Percentiles rank a stretch among this genome's conserved stretches.
These are phyloP conservation scores for Verticillium albo-atrum DNA, from an alignment of 2,329 filamentous ascomycete species.

Conservation along the genomic window DNA sequence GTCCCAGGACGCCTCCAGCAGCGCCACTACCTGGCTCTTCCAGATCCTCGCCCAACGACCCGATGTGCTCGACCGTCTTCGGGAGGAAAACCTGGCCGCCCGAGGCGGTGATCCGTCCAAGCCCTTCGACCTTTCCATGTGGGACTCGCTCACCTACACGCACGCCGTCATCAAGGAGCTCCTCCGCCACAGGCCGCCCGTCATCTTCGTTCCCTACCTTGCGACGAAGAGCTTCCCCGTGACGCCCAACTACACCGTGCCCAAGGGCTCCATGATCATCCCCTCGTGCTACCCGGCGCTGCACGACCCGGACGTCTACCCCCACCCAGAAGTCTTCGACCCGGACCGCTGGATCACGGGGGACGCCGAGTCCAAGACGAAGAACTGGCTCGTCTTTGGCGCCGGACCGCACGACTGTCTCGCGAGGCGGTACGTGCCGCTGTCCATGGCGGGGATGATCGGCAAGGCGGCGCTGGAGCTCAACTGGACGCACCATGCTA, in stretches of 20 bases:
- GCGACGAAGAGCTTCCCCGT: constrained; percentile 42
- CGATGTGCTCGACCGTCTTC: constrained; percentile 39
- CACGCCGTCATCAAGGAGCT: constrained; percentile 49
- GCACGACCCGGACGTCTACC: constrained; percentile 43
- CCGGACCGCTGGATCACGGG: constrained; percentile 49
- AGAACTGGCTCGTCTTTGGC: constrained; percentile 52
- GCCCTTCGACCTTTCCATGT: constrained; percentile 38
- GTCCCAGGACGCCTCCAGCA: constrained; percentile 49
- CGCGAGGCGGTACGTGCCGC: constrained; percentile 42
- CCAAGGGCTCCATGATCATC: constrained; percentile 43
- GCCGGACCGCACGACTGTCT: constrained; percentile 46
- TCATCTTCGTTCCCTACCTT: constrained; percentile 50
- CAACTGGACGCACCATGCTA: constrained; percentile 46
- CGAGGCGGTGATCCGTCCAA: constrained; percentile 34
- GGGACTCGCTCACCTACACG: constrained; percentile 46
- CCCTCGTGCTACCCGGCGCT: constrained; percentile 48
- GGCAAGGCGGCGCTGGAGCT: constrained; percentile 46
- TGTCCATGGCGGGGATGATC: constrained; percentile 47
- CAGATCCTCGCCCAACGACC: constrained; percentile 46
- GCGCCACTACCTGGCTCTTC: constrained; percentile 48
- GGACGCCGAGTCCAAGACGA: constrained; percentile 43
- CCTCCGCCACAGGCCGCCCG: constrained; percentile 45
- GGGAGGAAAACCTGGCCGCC: constrained; percentile 40
- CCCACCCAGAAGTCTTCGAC: constrained; percentile 40
- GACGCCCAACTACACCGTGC: constrained; percentile 41